These are phyloP conservation scores for Monilinia vaccinii-corymbosi DNA, from an alignment of 2,329 filamentous ascomycete species.

Conservation along the genomic window DNA sequence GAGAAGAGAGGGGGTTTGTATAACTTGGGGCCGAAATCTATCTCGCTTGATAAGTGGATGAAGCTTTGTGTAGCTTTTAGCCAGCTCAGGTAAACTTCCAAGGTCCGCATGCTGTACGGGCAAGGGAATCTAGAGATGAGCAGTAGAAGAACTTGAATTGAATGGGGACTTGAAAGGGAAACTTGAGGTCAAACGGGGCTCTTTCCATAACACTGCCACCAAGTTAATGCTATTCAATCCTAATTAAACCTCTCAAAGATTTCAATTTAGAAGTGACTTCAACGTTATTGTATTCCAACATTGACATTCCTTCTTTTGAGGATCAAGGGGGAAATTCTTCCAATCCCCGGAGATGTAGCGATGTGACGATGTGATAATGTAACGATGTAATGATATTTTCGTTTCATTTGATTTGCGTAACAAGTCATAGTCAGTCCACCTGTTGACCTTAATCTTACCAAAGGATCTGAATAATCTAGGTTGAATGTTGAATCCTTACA, in stretches of 20 bases:
- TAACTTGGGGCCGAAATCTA: slow-evolving; percentile 2
- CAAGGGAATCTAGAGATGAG: neutral
- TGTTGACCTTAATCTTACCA: neutral
- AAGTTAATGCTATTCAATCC: neutral
- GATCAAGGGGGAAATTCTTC: neutral
- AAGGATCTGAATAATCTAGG: slow-evolving; percentile 2
- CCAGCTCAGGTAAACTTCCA: neutral
- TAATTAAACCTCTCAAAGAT: neutral
- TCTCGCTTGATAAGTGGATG: neutral
- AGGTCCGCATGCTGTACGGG: neutral
- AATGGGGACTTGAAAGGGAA: neutral
- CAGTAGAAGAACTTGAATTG: neutral
- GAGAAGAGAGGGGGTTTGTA: neutral
- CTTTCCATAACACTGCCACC: neutral
- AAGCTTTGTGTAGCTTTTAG: neutral
- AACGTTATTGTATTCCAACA: neutral
- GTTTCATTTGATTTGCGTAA: slow-evolving; percentile 8
- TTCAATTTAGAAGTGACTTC: neutral
- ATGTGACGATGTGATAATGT: neutral
- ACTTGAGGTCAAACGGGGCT: slow-evolving; percentile 5
- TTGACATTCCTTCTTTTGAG: neutral
- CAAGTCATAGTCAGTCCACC: neutral
- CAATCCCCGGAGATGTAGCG: neutral
- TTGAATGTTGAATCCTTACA: slow-evolving; percentile 2
- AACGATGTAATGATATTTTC: slow-evolving; percentile 3